These are phyloP conservation scores for Penicillium sp. DNA, from an alignment of 2,329 filamentous ascomycete genomes.

Conservation along the genomic window DNA sequence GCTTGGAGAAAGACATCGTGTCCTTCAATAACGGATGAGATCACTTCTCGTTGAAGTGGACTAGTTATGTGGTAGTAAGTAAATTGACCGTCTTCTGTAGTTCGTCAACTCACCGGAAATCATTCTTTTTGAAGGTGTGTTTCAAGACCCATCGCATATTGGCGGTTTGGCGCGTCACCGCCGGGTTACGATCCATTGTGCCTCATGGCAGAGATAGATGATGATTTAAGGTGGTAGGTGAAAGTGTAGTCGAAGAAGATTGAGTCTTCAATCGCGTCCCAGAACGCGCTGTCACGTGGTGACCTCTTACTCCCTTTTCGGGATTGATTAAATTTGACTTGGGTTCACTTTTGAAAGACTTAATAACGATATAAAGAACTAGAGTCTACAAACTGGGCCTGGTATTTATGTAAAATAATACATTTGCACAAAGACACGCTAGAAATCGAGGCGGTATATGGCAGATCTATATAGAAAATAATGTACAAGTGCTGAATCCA, in stretches of 20 bases:
- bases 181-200: conserved; percentile 22
- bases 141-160: conserved; percentile 68
- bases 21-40: conserved; percentile 67
- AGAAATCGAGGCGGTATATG: conserved; percentile 15
- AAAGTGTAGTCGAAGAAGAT: neutral
- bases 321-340: neutral
- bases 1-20: conserved; percentile 92
- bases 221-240: neutral
- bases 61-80: conserved; percentile 36
- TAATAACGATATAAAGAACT: neutral
- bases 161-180: conserved; percentile 25
- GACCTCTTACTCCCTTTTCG: neutral
- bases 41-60: conserved; percentile 78
- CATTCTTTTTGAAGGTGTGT: conserved; percentile 61
- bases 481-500: conserved; percentile 22
- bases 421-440: conserved; percentile 10
- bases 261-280: neutral
- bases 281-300: conserved; percentile 25
- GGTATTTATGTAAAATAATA: neutral
- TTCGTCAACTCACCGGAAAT: conserved; percentile 53
- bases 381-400: neutral
- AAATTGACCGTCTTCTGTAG: neutral
- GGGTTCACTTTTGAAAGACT: neutral
- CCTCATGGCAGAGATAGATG: conserved; percentile 16
- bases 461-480: conserved; percentile 17